Evolutionary conservation across 2,329 filamentous ascomycete genomes (phyloP), one percentile per base, ranked within the genome.

Genomic region (Penicillium sp.): DNA sequence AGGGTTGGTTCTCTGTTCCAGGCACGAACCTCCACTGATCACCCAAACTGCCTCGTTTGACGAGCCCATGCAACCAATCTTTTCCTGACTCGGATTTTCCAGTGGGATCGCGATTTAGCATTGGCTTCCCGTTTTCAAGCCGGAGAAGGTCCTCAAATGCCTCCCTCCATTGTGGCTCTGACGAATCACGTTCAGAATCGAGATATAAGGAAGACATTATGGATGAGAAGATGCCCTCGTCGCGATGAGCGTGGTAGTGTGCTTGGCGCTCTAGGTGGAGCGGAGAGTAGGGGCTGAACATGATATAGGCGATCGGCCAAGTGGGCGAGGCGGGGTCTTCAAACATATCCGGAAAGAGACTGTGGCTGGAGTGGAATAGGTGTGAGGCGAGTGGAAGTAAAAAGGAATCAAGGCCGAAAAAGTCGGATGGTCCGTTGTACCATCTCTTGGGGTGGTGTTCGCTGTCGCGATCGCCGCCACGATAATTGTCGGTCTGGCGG

Each of bases 131-230:
- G 48, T 77, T 77, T 48, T 78, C 72, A 3, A 81, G 71, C 45
- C 75, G 75, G 14, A 86, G 59, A 9, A 86, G 74, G 60, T 87
- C 83, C 61, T 85, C 82, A 59, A 84, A 86, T 0, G 83, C 83
- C 47, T 80, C 78, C 14, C 80, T 75, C 82, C 83, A 85, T 31
- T 75, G 74, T 0, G 73, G 72, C 46, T 73, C 71, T 1, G 54
- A 58, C 3, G 45, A 72, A 59, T 58, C 74, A 68, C 53, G 72
- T 51, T 66, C 71, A 27, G 62, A 75, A 45, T 56, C 67, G 36
- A 39, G 53, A 27, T 61, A 62, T 32, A 72, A 55, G 11, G 71
- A 68, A 0, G 70, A 67, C 58, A 74, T 66, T 48, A 74, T 60
- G 7, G 71, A 73, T 3, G 68, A 69, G 10, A 73, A 65, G 1